Conservation (phyloP, 2,329 filamentous ascomycete species). For the Fusarium sterilihyphosum region DNA sequence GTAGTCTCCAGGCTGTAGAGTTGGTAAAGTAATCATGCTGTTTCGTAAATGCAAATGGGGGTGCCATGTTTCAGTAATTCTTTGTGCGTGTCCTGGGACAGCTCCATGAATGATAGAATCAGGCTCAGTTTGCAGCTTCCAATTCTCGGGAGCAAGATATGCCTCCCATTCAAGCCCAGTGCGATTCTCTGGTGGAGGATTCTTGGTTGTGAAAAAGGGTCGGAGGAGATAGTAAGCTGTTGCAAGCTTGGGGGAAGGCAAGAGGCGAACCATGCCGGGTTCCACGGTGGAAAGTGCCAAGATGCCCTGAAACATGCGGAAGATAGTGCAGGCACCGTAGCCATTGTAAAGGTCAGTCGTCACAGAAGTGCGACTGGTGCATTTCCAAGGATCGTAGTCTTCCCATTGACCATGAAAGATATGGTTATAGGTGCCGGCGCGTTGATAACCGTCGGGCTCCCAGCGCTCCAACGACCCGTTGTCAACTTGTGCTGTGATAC, state of each 20-base stretch:
- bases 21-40: constrained; percentile 65
- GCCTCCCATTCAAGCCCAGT: constrained; percentile 58
- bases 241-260: constrained; percentile 77
- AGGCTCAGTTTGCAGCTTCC: constrained; percentile 58
- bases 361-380: constrained; percentile 61
- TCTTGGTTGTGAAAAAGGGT: constrained; percentile 62
- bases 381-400: constrained; percentile 66
- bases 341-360: constrained; percentile 68
- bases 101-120: constrained; percentile 67
- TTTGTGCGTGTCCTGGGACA: constrained; percentile 66
- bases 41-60: constrained; percentile 63
- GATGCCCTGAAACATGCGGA: constrained; percentile 68
- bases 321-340: constrained; percentile 65
- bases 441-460: constrained; percentile 74
- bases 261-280: constrained; percentile 75
- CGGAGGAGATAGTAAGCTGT: constrained; percentile 80
- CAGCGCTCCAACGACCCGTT: constrained; percentile 77
- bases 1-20: constrained; percentile 65
- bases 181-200: constrained; percentile 52
- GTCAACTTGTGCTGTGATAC: constrained; percentile 73
- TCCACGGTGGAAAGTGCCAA: constrained; percentile 65
- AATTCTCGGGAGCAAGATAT: constrained; percentile 60
- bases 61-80: constrained; percentile 67
- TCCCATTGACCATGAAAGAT: constrained; percentile 66
- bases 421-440: constrained; percentile 63